Conservation (phyloP, 2,329 filamentous ascomycete species). For the Cercospora canescens region DNA sequence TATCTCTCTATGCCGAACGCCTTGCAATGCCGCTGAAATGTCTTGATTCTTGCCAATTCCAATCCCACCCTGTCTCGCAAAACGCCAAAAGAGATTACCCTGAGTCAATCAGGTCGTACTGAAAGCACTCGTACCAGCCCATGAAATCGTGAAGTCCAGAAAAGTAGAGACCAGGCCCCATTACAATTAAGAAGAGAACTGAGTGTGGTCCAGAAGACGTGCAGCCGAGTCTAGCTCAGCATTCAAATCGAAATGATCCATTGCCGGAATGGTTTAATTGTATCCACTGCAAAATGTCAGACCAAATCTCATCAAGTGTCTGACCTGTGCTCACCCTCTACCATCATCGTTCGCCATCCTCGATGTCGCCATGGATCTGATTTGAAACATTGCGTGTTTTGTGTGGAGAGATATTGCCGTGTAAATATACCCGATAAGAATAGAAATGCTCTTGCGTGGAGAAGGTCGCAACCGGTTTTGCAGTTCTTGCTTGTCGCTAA, state of each 20-base stretch:
- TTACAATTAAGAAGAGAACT: neutral
- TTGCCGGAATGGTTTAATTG: slow-evolving; percentile 19
- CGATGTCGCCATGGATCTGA: neutral
- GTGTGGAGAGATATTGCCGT: neutral
- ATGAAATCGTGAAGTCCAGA: neutral
- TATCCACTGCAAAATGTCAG: slow-evolving; percentile 26
- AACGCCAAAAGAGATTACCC: neutral
- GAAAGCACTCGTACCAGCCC: neutral
- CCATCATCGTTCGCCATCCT: slow-evolving; percentile 28
- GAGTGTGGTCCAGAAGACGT: neutral
- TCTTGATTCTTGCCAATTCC: neutral
- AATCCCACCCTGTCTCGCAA: neutral
- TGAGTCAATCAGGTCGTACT: neutral
- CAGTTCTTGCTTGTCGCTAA: neutral
- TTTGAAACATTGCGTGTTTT: neutral
- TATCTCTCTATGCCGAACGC: neutral
- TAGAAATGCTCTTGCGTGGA: neutral
- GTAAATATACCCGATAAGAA: slow-evolving; percentile 11
- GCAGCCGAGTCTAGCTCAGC: slow-evolving; percentile 20
- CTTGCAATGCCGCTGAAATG: slow-evolving; percentile 10
- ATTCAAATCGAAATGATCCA: neutral
- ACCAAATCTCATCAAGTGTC: neutral
- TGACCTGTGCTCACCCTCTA: slow-evolving; percentile 28
- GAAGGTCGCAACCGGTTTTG: neutral
- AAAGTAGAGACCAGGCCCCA: neutral